These are phyloP conservation scores for Diaporthe sp. DNA, from an alignment of 2,329 filamentous ascomycete genomes.

Conservation along the genomic window DNA sequence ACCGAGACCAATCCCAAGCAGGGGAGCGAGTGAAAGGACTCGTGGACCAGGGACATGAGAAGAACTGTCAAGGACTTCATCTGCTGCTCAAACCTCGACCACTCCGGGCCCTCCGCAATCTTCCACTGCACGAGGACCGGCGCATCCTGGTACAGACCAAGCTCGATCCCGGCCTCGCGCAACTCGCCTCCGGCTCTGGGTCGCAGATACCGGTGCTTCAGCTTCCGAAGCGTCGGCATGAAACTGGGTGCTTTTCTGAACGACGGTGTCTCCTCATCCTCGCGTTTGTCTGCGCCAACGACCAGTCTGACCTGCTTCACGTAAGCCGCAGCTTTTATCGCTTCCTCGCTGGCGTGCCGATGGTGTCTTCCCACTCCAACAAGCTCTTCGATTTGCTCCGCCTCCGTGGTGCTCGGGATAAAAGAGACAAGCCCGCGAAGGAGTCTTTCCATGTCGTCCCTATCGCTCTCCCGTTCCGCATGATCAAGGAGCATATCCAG, in stretches of 20 bases:
- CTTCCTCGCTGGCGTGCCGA: constrained; percentile 16
- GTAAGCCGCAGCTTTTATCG: constrained; percentile 44
- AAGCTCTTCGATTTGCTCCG: constrained; percentile 43
- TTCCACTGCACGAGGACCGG: constrained; percentile 46
- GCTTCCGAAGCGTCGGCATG: constrained; percentile 23
- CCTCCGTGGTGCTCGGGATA: constrained; percentile 41
- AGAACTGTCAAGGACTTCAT: constrained; percentile 43
- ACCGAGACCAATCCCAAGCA: constrained; percentile 44
- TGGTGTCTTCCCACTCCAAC: constrained; percentile 30
- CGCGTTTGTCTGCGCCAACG: constrained; percentile 44
- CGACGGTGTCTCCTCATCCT: constrained; percentile 43
- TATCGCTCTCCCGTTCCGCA: constrained; percentile 39
- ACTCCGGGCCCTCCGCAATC: constrained; percentile 36
- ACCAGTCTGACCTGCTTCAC: constrained; percentile 45
- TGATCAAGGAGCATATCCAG: constrained; percentile 44
- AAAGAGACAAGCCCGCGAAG: constrained; percentile 44
- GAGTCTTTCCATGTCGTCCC: constrained; percentile 40
- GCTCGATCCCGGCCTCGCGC: constrained; percentile 40
- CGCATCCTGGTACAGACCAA: constrained; percentile 40
- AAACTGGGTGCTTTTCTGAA: constrained; percentile 4
- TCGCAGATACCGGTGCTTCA: constrained; percentile 1
- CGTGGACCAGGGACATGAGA: constrained; percentile 42
- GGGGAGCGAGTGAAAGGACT: constrained; percentile 44
- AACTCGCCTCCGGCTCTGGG: not conserved
- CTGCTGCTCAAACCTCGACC: constrained; percentile 41